A percentile compares a stretch with the other conserved stretches of the same genome.
Evolutionary conservation across 176 grass and related monocot species (phyloP).

Genomic region (Zea luxurians): DNA sequence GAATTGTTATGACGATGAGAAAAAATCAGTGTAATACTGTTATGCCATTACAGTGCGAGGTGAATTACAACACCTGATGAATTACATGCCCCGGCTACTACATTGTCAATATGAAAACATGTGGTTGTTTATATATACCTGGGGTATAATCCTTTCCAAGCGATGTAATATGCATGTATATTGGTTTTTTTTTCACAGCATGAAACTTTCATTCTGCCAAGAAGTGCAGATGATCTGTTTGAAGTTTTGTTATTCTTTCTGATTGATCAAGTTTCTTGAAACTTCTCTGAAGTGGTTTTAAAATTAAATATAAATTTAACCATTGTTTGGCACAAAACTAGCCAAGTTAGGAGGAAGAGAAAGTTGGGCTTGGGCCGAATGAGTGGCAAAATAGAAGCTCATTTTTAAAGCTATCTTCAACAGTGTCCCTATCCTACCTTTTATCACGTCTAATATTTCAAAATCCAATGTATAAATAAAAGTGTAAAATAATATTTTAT

Average conservation of each 20-base stretch:
- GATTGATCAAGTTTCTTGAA: too few species aligned
- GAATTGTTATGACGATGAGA: constrained; percentile 9
- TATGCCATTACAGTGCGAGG: background rate
- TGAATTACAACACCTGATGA: constrained; percentile 1
- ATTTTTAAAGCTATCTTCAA: too few species aligned
- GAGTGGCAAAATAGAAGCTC: too few species aligned
- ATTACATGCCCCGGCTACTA: too few species aligned
- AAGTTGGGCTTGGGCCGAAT: background rate
- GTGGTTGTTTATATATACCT: background rate
- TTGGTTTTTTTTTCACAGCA: background rate
- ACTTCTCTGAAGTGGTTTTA: too few species aligned
- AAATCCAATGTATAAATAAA: too few species aligned
- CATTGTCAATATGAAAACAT: background rate
- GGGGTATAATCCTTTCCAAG: background rate
- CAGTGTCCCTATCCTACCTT: too few species aligned
- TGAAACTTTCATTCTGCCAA: too few species aligned
- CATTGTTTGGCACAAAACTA: background rate
- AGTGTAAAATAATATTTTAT: too few species aligned
- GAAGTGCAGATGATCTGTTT: background rate
- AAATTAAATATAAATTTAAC: background rate
- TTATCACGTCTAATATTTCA: too few species aligned
- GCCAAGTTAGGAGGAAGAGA: background rate
- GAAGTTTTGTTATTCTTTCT: background rate
- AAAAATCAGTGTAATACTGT: background rate
- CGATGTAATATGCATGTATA: background rate